Evolutionary conservation across 2,329 filamentous ascomycete species (phyloP), one percentile per base, ranked within the genome.

Genomic region (Fusarium robinianum): DNA sequence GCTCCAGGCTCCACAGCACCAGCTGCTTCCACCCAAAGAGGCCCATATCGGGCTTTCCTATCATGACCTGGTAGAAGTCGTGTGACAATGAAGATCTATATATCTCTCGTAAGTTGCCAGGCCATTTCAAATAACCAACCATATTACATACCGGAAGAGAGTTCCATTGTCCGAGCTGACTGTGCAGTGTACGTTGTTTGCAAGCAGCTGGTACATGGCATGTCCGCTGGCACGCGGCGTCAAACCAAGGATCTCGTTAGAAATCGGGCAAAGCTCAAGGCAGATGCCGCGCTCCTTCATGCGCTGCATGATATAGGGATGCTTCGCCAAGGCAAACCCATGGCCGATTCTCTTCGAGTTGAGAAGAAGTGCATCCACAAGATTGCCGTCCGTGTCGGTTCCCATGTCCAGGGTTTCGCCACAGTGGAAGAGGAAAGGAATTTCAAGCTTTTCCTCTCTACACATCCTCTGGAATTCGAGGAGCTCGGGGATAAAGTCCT

Each of bases 51-150:
- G 76, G 72, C 30, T 81, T 81, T 33, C 86, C 87, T 6, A 87
- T 77, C 74, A 90, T 81, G 46, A 84, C 76, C 61, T 90, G 87
- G 63, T 89, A 90, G 61, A 90, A 89, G 60, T 90, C 87, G 53
- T 89, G 84, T 1, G 83, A 85, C 29, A 90, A 74, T 2, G 82
- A 82, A 10, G 85, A 88, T 52, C 83, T 87, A 44, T 38, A 27
- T 5, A 10, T 3, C 7, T n/a, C n/a, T n/a, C n/a, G n/a, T n/a
- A n/a, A n/a, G 17, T 18, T 7, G 9, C 50, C 45, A 53, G 24
- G 5, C 9, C 6, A 10, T 27, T 25, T 14, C 8, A 3, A 1
- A 10, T 12, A 4, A 17, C 15, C 26, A n/a, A n/a, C n/a, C 9
- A 16, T 16, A 6, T n/a, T 14, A 57, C 72, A 55, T 62, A 86